Evolutionary conservation across 2,329 filamentous ascomycete species (phyloP), one percentile per base, ranked within the genome.

Genomic region (Tricladium varicosporioides): DNA sequence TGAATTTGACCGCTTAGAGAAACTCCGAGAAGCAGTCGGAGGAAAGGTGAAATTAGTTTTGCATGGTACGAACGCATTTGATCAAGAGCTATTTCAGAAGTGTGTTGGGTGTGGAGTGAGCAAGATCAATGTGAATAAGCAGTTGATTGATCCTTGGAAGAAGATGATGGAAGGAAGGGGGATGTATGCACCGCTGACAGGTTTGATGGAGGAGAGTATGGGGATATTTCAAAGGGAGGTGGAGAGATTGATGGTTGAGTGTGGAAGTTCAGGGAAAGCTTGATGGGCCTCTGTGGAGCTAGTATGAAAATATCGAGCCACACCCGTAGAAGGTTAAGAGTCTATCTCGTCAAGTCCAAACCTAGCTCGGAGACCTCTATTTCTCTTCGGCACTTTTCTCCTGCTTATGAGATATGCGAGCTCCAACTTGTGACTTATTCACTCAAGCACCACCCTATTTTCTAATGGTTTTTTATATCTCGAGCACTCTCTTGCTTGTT

Each of bases 41-140:
- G 73, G 72, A 1, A 73, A 76, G 16, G 79, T 80, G 0, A 60
- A 72, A 13, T 67, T 81, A 16, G 81, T 80, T 2, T 69, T 85
- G 32, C 82, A 85, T 62, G 82, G 82, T 1, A 83, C 81, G 0
- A 83, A 83, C 78, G 56, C 59, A 10, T 43, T 51, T n/a, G 40
- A 27, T 1, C 69, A 75, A 4, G 72, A 78, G n/a, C 67, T 82
- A 2, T 78, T 82, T 74, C 67, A 71, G 62, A 61, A 71, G 53
- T 83, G 80, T 61, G 80, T 84, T 60, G 63, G 65, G 10, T 71
- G 71, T n/a, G 80, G 81, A 0, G 72, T 78, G 2, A 71, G 75
- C 31, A 84, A 83, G 69, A 69, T 82, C 58, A 84, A 84, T 59
- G 78, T 84, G 2, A 84, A 84, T 61, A 51, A 51, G 31, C 51